Evolutionary conservation across 371 early-diverging fungal species (phyloP), one percentile per base, ranked within the genome.

Genomic region (Entomophthora muscae): DNA sequence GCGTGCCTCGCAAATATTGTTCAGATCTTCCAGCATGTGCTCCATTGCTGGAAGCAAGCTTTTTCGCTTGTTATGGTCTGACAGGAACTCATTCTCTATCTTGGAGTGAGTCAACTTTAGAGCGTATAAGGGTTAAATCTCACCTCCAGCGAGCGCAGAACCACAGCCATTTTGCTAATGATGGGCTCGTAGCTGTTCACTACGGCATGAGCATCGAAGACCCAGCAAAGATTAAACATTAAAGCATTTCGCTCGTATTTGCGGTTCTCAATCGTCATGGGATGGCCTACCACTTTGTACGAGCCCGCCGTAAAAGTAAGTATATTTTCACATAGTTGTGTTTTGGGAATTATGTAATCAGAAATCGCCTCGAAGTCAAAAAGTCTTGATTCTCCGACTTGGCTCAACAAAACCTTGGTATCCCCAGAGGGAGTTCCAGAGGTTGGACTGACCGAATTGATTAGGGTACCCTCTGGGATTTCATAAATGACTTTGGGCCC

Each of bases 311-410:
- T 80, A 22, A 88, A 76, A n/a, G 84, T 83, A 31, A 91, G 84
- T 3, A 90, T 78, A 1, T 84, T 79, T 64, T 85, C 83, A 66
- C 84, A 88, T 5, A 93, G 77, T 31, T 79, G 79, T 5, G 83
- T 78, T 66, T 91, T 90, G 0, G 93, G 91, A 59, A 93, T 91
- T 61, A 91, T 79, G 64, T 84, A 90, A 64, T 90, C 90, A n/a
- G 83, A 82, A 56, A 90, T 84, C n/a, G 84, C 76, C 64, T 89
- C 88, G 68, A 93, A 90, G 70, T 88, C 85, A 32, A 91, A 78
- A 13, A 81, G 71, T 1, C 78, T 76, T 52, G 77, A 75, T 0
- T 64, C 63, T 23, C 21, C 26, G 5, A 23, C 26, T n/a, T n/a
- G 10, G 42, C 42, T 42, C 42, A 17, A 5, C 42, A 5, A 5